Evolutionary conservation across 225 moss, liverwort and hornwort genomes (phyloP).

Genomic region (Marchantia polymorpha): DNA sequence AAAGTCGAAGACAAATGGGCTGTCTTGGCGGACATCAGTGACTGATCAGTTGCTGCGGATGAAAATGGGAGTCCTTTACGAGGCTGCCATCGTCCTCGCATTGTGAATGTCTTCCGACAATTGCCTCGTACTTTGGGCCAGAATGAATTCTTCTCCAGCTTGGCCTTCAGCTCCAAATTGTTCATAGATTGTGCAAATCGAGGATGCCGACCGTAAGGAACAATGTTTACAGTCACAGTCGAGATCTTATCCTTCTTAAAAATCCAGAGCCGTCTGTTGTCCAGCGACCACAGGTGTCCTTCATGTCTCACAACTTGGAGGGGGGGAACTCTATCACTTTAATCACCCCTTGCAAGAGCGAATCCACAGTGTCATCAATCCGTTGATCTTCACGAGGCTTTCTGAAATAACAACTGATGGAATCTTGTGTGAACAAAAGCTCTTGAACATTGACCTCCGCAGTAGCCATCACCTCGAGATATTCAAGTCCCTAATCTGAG

Average conservation of each 20-base stretch:
- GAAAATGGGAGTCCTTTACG: too few relatives aligned
- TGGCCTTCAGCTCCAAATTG: neutral
- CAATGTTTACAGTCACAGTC: slow-evolving; percentile 22
- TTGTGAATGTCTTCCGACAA: neutral
- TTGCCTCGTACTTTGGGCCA: neutral
- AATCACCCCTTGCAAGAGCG: neutral
- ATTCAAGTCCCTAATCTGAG: too few relatives aligned
- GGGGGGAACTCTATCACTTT: neutral
- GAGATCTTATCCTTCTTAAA: slow-evolving; percentile 29
- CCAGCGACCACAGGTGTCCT: slow-evolving; percentile 20
- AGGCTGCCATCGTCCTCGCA: neutral
- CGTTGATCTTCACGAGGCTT: neutral
- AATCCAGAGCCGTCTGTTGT: slow-evolving; percentile 41
- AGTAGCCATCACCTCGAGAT: too few relatives aligned
- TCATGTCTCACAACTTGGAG: slow-evolving; percentile 9
- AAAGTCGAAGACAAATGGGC: too few relatives aligned
- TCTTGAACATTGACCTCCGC: neutral
- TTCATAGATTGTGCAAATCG: too few relatives aligned
- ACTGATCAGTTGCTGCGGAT: too few relatives aligned
- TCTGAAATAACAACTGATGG: neutral
- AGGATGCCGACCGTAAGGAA: neutral
- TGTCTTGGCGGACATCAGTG: too few relatives aligned
- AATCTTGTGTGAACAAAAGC: slow-evolving; percentile 26
- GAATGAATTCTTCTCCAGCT: neutral
- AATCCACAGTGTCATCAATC: slow-evolving; percentile 14